Percentiles rank a stretch among this genome's conserved stretches.
These are phyloP conservation scores for Verticillium nubilum DNA, from an alignment of 2,329 filamentous ascomycete genomes.

Conservation along the genomic window DNA sequence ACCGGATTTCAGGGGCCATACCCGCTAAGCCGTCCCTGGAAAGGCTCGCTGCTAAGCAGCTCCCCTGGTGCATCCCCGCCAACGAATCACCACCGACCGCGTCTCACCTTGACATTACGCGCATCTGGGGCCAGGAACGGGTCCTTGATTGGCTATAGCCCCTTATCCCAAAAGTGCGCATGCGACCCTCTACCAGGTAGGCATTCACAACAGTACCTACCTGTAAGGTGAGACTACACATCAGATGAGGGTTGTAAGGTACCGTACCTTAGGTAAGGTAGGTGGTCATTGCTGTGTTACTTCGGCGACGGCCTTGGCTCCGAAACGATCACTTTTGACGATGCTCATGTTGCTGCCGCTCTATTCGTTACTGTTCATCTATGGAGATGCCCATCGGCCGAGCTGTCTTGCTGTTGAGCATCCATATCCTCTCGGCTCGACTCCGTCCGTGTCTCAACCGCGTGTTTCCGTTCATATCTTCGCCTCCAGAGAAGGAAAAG, in stretches of 20 bases:
- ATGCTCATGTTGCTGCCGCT: not conserved
- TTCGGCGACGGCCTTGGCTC: not conserved
- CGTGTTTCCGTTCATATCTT: not conserved
- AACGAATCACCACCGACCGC: not conserved
- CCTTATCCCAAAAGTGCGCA: no score
- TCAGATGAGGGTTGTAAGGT: no score
- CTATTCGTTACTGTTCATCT: not conserved
- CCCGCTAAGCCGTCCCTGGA: not conserved
- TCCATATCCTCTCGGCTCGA: not conserved
- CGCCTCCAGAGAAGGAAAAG: not conserved
- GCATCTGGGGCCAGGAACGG: not conserved
- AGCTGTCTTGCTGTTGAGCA: not conserved
- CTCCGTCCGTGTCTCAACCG: not conserved
- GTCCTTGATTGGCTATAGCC: not conserved
- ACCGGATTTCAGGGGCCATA: not conserved
- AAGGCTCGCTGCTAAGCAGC: no score
- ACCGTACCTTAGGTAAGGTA: no score
- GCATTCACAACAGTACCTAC: no score
- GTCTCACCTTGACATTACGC: not conserved
- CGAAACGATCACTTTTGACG: not conserved
- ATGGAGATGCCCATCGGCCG: not conserved
- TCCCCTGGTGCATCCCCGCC: no score
- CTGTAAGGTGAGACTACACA: no score
- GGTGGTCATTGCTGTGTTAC: not conserved
- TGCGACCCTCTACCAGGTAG: no score